Evolutionary conservation across 2,329 filamentous ascomycete genomes (phyloP).

Genomic region (Neocucurbitaria cava): DNA sequence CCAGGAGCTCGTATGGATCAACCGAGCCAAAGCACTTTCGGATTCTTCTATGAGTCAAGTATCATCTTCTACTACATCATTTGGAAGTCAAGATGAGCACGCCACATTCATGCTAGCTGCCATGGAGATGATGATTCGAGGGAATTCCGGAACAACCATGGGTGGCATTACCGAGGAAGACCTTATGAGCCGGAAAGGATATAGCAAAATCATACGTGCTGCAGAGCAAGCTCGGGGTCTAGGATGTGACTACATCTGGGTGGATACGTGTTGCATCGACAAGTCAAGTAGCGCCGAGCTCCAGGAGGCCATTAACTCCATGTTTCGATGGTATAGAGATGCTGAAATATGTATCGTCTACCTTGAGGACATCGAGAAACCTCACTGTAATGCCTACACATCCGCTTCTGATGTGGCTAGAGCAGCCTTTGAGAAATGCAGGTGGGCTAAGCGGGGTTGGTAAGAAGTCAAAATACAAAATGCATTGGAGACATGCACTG

Average conservation of each 20-base stretch:
- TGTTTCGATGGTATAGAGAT: constrained; percentile 34
- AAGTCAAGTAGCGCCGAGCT: constrained; percentile 31
- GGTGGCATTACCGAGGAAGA: constrained; percentile 19
- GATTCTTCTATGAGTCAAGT: constrained; percentile 1
- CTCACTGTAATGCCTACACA: constrained; percentile 2
- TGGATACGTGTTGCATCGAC: constrained; percentile 36
- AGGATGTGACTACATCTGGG: constrained; percentile 29
- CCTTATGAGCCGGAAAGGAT: constrained; percentile 22
- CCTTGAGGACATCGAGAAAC: constrained; percentile 22
- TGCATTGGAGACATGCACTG: neutral
- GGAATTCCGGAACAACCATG: constrained; percentile 7
- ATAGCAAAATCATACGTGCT: constrained; percentile 26
- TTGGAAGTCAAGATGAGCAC: constrained; percentile 12
- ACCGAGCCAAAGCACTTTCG: constrained; percentile 15
- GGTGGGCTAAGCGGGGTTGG: constrained; percentile 39
- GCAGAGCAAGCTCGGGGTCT: constrained; percentile 15
- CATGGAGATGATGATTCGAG: constrained; percentile 27
- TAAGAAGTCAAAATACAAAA: neutral
- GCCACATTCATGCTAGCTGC: constrained; percentile 21
- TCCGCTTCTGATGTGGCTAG: constrained; percentile 21
- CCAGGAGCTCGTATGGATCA: constrained; percentile 27
- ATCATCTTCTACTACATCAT: constrained; percentile 1
- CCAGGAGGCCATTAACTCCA: constrained; percentile 35
- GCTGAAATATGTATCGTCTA: constrained; percentile 28
- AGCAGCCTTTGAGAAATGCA: constrained; percentile 22